Evolutionary conservation across 441 rosid genomes (phyloP).

Genomic region (Kokia cookei): DNA sequence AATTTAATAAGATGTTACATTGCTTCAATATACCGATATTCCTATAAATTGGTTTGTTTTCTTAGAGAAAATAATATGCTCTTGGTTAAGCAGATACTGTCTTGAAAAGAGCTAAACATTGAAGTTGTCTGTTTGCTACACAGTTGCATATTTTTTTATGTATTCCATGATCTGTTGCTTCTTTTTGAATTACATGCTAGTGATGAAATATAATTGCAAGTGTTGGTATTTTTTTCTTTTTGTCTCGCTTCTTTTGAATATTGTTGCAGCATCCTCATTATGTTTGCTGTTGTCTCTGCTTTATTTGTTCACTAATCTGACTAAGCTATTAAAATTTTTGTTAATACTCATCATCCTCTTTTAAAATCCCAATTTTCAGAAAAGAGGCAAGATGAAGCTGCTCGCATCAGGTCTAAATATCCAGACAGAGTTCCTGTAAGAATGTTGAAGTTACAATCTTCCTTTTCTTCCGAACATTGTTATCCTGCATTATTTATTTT

Average conservation of each 20-base stretch:
- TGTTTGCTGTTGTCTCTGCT: not conserved
- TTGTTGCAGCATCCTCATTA: not conserved
- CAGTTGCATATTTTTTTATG: not conserved
- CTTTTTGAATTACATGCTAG: not conserved
- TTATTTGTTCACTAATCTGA: not conserved
- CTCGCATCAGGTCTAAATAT: constrained; percentile 55
- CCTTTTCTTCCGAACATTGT: not conserved
- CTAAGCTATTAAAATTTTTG: not conserved
- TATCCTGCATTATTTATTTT: not conserved
- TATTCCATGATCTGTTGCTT: not conserved
- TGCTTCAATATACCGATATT: not conserved
- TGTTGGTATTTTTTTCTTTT: not conserved
- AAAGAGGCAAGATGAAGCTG: constrained; percentile 47
- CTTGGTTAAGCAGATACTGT: not conserved
- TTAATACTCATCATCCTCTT: not conserved
- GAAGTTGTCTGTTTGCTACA: not conserved
- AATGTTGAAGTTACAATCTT: not conserved
- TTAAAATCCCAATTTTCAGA: constrained; percentile 21
- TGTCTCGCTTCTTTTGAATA: not conserved
- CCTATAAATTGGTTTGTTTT: not conserved
- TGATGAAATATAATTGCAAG: not conserved
- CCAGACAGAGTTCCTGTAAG: constrained; percentile 61
- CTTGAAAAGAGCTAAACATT: not conserved
- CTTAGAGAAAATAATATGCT: not conserved
- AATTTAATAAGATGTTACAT: not conserved